Base-by-base conservation (phyloP, 495 filamentous ascomycete species). In the Cryomyces antarcticus region DNA sequence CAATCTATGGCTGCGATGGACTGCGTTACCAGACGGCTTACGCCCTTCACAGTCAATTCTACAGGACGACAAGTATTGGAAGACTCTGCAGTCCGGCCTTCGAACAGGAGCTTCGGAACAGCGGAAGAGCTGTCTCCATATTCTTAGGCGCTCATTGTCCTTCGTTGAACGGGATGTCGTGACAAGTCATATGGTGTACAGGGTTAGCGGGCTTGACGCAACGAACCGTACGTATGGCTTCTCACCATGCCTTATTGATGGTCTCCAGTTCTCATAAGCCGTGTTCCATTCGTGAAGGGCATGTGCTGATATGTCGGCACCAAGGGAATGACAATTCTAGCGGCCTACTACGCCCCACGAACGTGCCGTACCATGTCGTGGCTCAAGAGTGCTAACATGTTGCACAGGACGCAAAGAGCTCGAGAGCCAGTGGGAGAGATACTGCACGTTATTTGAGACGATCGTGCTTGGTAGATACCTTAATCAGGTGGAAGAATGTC, bases 101-200 rank as follows among this genome's bases (percentile, higher is more conserved):
- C 47, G 56, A 27, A 43, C 42, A 11, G 65, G 64, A 0, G 61
- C 56, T 42, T 49, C 44, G 3, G 65, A 67, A 44, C 59, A 59
- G 40, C 55, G 63, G 11, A 68, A 68, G 48, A 54, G 58, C 31
- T 65, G 63, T 41, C 52, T 68, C 5, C 52, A 56, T 24, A 66
- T 68, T 30, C 48, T 68, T 17, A 55, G 49, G 31, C 53, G 40
- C 11, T 64, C 65, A 2, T 17, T 67, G 7, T 13, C 9, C 9
- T 13, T 36, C 33, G 9, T 36, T 9, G 9, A 36, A 36, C 9
- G 12, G 12, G 33, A 36, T 36, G 33, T 36, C 33, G 3, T 10
- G 3, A 36, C 33, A 13, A 13, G 12, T 28, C 38, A 46, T 13
- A 41, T 46, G 28, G 5, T 7, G 4, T 41, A 41, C 35, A 37